Conservation (phyloP, 148 eudicot species). For the Heliosperma pusillum region DNA sequence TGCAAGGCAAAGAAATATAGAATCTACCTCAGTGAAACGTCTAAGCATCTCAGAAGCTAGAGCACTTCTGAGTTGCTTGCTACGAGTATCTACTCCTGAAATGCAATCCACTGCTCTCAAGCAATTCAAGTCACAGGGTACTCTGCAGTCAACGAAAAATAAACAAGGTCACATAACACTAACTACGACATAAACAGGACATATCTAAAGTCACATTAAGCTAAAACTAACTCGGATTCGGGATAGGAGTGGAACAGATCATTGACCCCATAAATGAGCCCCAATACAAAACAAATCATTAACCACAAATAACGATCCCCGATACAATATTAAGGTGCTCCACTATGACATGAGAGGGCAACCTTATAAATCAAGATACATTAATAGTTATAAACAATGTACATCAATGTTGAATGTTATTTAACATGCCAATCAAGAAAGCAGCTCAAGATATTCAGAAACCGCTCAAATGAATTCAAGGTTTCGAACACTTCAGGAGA, state of each 20-base stretch:
- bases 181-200: not conserved
- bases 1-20: not conserved
- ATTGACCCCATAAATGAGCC: not conserved
- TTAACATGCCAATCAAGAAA: too few species aligned
- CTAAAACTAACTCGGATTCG: not conserved
- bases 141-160: constrained; percentile 34
- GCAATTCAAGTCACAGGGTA: constrained; percentile 67
- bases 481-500: not conserved
- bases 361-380: too few species aligned
- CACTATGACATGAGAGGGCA: too few species aligned
- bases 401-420: not conserved
- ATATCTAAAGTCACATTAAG: not conserved
- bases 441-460: not conserved
- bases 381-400: not conserved
- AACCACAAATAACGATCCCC: too few species aligned
- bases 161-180: not conserved
- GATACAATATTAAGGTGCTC: too few species aligned
- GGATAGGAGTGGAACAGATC: not conserved
- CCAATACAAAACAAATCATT: too few species aligned
- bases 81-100: constrained; percentile 53
- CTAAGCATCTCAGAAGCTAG: constrained; percentile 57
- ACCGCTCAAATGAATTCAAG: not conserved
- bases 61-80: constrained; percentile 63
- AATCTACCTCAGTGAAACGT: constrained; percentile 61
- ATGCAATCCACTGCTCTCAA: constrained; percentile 66